phyloP scores from a whole-genome alignment of 2,329 filamentous ascomycete genomes.

The Trichophyton simii region DNA sequence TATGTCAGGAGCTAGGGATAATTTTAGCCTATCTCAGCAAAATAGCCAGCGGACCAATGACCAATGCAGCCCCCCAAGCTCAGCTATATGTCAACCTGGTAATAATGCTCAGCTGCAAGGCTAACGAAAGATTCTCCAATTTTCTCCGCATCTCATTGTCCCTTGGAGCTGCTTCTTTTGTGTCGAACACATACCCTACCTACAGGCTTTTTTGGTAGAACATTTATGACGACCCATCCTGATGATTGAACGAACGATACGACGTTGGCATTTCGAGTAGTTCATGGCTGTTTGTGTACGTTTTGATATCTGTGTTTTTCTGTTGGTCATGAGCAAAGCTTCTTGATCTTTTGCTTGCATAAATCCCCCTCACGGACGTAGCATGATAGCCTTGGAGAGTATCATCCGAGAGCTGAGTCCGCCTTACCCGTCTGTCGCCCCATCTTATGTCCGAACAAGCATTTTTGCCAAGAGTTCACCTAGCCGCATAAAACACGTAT shows the following conservation, averaged over 20 bases:
- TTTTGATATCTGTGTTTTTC: not conserved
- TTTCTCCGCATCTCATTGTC: not conserved
- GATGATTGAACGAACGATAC: not conserved
- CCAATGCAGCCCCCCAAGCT: not conserved
- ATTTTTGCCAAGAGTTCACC: conserved; percentile 1
- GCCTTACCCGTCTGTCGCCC: not conserved
- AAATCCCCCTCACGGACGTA: not conserved
- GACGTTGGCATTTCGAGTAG: not conserved
- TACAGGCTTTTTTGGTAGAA: not conserved
- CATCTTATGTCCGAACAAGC: not conserved
- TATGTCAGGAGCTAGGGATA: not conserved
- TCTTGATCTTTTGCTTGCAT: not conserved
- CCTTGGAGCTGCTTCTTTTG: not conserved
- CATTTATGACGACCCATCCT: not conserved
- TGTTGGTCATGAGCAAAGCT: not conserved
- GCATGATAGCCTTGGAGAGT: not conserved
- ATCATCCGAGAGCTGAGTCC: not conserved
- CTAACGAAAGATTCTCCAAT: not conserved
- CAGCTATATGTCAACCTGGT: not conserved
- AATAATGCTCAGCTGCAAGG: not conserved
- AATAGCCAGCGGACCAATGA: not conserved
- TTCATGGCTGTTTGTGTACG: not conserved
- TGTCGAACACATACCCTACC: no score
- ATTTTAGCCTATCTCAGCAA: not conserved
- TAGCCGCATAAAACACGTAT: not conserved